These are phyloP conservation scores for Tulasnella sp. DNA, from an alignment of 768 basidiomycete species.

Conservation along the genomic window DNA sequence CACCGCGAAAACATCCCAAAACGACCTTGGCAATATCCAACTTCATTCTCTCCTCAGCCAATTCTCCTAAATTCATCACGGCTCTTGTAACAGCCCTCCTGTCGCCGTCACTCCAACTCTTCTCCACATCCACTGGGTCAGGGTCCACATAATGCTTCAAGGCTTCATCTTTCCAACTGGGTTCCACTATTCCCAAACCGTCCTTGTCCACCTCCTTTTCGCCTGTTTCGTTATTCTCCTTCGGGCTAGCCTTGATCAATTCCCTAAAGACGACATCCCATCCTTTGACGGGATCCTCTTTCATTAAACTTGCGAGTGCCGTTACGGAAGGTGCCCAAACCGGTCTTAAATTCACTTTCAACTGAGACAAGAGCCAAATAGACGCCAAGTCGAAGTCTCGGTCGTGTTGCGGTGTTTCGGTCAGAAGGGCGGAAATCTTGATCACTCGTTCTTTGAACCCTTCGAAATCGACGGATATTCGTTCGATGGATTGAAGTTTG, in stretches of 20 bases:
- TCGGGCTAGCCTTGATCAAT: conserved; percentile 31
- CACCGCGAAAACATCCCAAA: not conserved
- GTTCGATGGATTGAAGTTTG: conserved; percentile 67
- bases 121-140: conserved; percentile 52
- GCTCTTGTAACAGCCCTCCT: conserved; percentile 51
- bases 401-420: conserved; percentile 46
- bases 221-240: conserved; percentile 20
- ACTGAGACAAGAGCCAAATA: conserved; percentile 74
- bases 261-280: conserved; percentile 68
- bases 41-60: conserved; percentile 26
- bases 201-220: conserved; percentile 1
- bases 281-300: conserved; percentile 49
- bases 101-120: conserved; percentile 68
- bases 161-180: not conserved
- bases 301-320: conserved; percentile 48
- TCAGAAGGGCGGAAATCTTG: conserved; percentile 62
- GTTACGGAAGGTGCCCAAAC: conserved; percentile 76
- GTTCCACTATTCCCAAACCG: conserved; percentile 1
- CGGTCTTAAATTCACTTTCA: conserved; percentile 89
- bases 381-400: conserved; percentile 53
- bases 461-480: conserved; percentile 65
- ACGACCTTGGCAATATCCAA: conserved; percentile 35
- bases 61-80: conserved; percentile 43
- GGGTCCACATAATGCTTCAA: not conserved
- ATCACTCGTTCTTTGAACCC: conserved; percentile 81